Evolutionary conservation across 306 rosid genomes (phyloP), one percentile per base, ranked within the genome.

Genomic region (Notholithocarpus densiflorus): DNA sequence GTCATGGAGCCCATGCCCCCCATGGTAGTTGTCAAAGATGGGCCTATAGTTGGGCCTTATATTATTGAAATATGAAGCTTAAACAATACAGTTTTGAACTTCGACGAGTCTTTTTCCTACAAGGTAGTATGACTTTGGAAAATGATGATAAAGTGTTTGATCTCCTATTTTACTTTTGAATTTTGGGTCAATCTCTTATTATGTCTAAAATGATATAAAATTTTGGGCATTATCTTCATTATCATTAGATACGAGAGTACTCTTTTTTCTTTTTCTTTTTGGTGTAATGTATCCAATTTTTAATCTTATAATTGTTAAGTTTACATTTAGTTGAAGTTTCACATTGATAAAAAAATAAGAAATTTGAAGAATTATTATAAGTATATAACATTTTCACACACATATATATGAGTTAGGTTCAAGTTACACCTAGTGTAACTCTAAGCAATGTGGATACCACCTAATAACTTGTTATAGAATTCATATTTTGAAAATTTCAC

Each of bases 381-480:
- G 45, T 40, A 40, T 8, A 40, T 40, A 8, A 40, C 11, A 40
- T 40, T 40, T 2, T 40, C 43, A 0, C 40, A 1, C 27, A 2
- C 27, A 37, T 37, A 37, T 37, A 7, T 37, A 8, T 1, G 0
- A 2, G 11, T 40, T 40, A 40, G 0, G 45, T 40, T 40, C 11
- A 40, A 40, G 1, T 40, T 40, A 37, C 0, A 37, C 2, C 0
- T 37, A 37, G 0, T 37, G 0, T 37, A 37, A 37, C 0, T 37
- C 10, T 37, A 37, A 37, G 10, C 0, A 37, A 7, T 37, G 0
- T 6, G 8, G 8, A 37, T 7, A 8, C 3, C 45, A 37, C 10
- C 2, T 7, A 40, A 40, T 40, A 40, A 8, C 12, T 40, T 40
- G 3, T 40, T 40, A 40, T 40, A 40, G 0, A 40, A 40, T 40